Evolutionary conservation across 108 stramenopile species (phyloP).

Genomic region (Poteriospumella lacustris): DNA sequence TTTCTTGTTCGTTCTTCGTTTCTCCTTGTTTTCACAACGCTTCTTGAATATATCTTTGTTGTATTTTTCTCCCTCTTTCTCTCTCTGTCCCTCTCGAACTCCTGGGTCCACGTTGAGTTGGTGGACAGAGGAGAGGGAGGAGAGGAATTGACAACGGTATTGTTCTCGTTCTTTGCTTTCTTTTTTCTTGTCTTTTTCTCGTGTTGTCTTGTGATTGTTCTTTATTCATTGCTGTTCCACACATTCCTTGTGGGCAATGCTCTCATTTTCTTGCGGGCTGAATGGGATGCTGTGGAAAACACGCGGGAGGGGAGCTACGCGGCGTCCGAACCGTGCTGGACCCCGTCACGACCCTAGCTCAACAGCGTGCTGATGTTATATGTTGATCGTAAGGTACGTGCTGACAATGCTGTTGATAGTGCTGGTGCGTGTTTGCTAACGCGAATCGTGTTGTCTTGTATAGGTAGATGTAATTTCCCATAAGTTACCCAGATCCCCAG

Average conservation of each 20-base stretch:
- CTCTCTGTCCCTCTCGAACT: too few relatives aligned
- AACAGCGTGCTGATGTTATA: neutral
- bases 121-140: too few relatives aligned
- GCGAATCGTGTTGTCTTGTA: neutral
- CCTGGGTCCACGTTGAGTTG: too few relatives aligned
- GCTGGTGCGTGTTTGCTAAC: neutral
- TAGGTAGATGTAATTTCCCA: neutral
- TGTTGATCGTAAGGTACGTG: neutral
- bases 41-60: too few relatives aligned
- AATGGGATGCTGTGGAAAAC: neutral
- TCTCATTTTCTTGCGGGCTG: neutral
- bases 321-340: neutral
- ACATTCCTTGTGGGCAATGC: neutral
- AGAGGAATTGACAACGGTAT: too few relatives aligned
- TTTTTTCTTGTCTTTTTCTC: too few relatives aligned
- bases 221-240: neutral
- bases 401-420: neutral
- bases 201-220: too few relatives aligned
- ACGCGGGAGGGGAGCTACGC: neutral
- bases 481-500: neutral
- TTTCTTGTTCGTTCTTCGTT: too few relatives aligned
- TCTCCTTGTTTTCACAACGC: too few relatives aligned
- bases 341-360: neutral
- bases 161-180: too few relatives aligned
- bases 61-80: too few relatives aligned